Percentiles rank a stretch among this genome's conserved stretches.
Evolutionary conservation across 768 basidiomycete genomes (phyloP).

Genomic region (Leccinum sublutescens): DNA sequence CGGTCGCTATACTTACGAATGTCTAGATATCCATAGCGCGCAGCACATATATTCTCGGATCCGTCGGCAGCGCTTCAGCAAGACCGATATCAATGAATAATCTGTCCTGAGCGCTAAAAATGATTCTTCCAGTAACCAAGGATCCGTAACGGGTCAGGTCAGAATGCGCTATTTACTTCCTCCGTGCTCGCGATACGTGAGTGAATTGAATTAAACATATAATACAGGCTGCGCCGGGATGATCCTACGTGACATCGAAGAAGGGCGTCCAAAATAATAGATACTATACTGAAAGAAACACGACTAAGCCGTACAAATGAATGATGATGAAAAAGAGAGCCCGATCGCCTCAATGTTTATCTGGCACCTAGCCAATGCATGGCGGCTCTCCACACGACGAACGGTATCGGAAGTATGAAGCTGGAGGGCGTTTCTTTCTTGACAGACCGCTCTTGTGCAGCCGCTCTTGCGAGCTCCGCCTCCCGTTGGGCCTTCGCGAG

Average conservation of each 20-base stretch:
- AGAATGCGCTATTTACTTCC: background rate
- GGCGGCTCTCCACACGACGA: conserved; percentile 34
- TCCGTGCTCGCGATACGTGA: background rate
- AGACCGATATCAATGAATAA: background rate
- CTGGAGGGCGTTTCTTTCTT: conserved; percentile 31
- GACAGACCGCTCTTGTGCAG: conserved; percentile 23
- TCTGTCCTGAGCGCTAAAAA: background rate
- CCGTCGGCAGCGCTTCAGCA: background rate
- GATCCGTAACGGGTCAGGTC: background rate
- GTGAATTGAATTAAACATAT: conserved; percentile 4
- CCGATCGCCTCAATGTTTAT: conserved; percentile 7
- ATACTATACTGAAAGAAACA: conserved; percentile 9
- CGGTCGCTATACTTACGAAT: background rate
- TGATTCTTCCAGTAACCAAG: background rate
- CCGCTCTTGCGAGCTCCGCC: conserved; percentile 22
- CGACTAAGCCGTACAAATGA: conserved; percentile 1
- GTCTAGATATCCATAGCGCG: background rate
- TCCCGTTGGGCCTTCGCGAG: conserved; percentile 29
- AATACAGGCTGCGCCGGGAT: background rate
- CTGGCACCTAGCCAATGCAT: conserved; percentile 34
- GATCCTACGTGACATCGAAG: background rate
- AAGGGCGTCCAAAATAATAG: conserved; percentile 13
- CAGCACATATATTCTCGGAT: background rate
- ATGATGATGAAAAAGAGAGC: background rate
- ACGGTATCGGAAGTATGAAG: conserved; percentile 33